Evolutionary conservation across 768 basidiomycete genomes (phyloP), one percentile per base, ranked within the genome.

Genomic region (Tylopilus sp.): DNA sequence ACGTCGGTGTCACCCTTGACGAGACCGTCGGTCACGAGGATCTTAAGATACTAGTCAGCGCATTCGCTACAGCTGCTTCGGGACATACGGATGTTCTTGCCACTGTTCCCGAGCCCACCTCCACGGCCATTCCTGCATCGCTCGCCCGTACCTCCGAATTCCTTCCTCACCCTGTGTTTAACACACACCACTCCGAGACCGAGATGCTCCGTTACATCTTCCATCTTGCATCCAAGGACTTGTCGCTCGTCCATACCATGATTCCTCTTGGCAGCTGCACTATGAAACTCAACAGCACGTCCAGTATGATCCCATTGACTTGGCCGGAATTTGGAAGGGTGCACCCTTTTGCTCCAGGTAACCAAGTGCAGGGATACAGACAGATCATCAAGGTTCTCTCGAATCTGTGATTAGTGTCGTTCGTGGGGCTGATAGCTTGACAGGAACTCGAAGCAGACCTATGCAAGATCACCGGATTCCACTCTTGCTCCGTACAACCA

Each of bases 251-350:
- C 10, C 97, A 99, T 68, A 84, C 92, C 41, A 98, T 98, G 92
- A 98, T 97, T 61, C 87, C 92, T 13, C 82, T 95, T 4, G 94
- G 94, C 52, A 94, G 92, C 68, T 95, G 94, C 72, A 96, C 94
- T 7, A 97, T 96, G 94, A 97, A 98, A 73, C 80, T 99, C 51
- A 99, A 99, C 75, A 93, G 92, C 66, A 97, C 95, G 3, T 94
- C 92, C 41, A 96, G 95, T 63, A 98, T 98, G 94, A 87, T 92
- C 38, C 95, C 96, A 3, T 74, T 99, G 30, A 96, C 93, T 3
- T 94, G 90, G 88, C 89, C 92, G 10, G 92, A 94, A 70, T 98
- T 93, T 69, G 82, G 87, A 48, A 74, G 77, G 45, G 82, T 98
- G 6, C 97, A 99, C 72, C 97, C 97, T 1, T 98, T 98, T 69